Percentiles rank a stretch among this genome's conserved stretches.
Evolutionary conservation across 441 rosid species (phyloP).

Genomic region (Adansonia rubrostipa): DNA sequence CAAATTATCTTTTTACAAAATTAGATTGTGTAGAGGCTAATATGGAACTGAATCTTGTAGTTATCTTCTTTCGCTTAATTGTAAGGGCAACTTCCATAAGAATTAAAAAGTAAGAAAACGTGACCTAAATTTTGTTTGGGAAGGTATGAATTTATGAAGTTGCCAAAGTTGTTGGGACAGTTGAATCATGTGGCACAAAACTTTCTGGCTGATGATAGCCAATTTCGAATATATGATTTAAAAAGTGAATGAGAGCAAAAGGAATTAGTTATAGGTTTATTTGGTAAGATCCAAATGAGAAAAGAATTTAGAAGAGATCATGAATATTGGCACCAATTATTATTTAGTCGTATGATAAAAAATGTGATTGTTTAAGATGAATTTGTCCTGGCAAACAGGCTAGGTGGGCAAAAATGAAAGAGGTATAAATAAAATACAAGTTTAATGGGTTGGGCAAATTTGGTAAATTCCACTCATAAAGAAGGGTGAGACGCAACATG

Average conservation of each 20-base stretch:
- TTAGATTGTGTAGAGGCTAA: neutral
- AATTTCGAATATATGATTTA: neutral
- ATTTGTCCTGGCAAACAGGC: constrained; percentile 3
- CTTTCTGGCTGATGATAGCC: neutral
- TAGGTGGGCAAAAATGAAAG: neutral
- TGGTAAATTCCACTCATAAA: constrained; percentile 8
- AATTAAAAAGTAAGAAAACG: neutral
- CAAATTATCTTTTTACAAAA: too few relatives aligned
- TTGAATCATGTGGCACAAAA: neutral
- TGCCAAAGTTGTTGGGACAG: neutral
- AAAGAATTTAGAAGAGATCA: neutral
- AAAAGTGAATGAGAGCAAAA: neutral
- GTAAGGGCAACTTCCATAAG: neutral
- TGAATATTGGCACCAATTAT: neutral
- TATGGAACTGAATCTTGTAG: neutral
- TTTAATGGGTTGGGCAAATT: neutral
- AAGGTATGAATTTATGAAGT: neutral
- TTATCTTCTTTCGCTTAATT: neutral
- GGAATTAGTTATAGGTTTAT: neutral
- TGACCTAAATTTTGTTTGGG: neutral
- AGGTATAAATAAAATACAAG: neutral
- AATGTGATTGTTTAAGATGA: neutral
- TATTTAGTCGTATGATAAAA: neutral
- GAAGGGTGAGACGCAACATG: constrained; percentile 36
- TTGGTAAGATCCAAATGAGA: neutral